Conservation (phyloP, 2,329 filamentous ascomycete species). For the Leptographium lundbergii region DNA sequence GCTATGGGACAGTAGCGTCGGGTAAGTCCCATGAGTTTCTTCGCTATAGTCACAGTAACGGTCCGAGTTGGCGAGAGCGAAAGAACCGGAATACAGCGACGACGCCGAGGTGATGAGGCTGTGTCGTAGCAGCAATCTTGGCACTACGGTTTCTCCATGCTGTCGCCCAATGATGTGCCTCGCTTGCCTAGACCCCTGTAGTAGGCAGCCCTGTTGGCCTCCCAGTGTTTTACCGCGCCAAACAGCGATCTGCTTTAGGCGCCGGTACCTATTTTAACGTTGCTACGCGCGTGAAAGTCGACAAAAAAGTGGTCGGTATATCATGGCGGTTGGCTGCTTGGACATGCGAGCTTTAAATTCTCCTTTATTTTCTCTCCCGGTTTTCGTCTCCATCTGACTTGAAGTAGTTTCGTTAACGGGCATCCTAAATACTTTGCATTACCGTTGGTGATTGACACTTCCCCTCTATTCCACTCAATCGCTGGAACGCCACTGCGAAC, state of each 20-base stretch:
- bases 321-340: conserved; percentile 3
- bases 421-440: neutral
- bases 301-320: neutral
- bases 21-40: too few relatives aligned
- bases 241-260: conserved; percentile 10
- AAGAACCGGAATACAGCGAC: neutral
- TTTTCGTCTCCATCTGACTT: neutral
- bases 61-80: neutral
- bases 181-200: neutral
- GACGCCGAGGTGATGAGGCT: neutral
- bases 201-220: neutral
- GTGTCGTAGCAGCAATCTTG: neutral
- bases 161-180: neutral
- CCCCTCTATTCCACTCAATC: neutral
- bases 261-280: conserved; percentile 1
- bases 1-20: too few relatives aligned
- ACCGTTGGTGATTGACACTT: neutral
- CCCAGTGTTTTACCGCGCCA: conserved; percentile 7
- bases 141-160: too few relatives aligned
- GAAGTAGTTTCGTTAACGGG: neutral
- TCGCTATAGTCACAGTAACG: too few relatives aligned
- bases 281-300: neutral
- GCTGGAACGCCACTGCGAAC: neutral
- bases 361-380: neutral
- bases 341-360: neutral